A percentile compares a stretch with the other conserved stretches of the same genome.
These are phyloP conservation scores for Geotrichum aggregatum DNA, from an alignment of 1,139 yeast species.

Conservation along the genomic window DNA sequence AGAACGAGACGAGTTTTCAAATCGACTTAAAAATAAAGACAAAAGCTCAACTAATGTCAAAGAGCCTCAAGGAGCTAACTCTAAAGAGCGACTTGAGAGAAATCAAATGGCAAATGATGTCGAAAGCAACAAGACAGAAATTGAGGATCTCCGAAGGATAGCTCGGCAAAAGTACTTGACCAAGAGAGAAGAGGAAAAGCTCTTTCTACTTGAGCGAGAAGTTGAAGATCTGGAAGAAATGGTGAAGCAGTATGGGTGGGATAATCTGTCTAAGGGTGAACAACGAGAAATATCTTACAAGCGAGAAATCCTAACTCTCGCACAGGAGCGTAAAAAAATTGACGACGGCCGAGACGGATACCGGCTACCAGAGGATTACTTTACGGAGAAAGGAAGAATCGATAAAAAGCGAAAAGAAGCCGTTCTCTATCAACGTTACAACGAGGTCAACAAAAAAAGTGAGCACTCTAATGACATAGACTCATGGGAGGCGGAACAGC, in stretches of 20 bases:
- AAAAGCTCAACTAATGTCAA: constrained; percentile 16
- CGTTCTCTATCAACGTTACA: constrained; percentile 38
- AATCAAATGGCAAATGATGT: constrained; percentile 28
- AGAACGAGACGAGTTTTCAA: constrained; percentile 37
- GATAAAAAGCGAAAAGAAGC: constrained; percentile 52
- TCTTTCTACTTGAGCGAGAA: constrained; percentile 47
- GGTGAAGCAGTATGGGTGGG: constrained; percentile 48
- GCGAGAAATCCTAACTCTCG: constrained; percentile 44
- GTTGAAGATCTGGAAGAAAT: constrained; percentile 48
- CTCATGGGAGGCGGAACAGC: constrained; percentile 65
- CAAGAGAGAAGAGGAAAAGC: constrained; percentile 47
- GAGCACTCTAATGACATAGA: constrained; percentile 39
- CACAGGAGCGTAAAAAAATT: constrained; percentile 43
- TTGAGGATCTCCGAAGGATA: constrained; percentile 41
- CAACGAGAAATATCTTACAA: constrained; percentile 51
- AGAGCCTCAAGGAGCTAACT: constrained; percentile 10
- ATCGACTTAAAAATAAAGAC: constrained; percentile 32
- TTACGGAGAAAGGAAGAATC: constrained; percentile 49
- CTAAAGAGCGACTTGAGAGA: constrained; percentile 20
- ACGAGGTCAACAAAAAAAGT: constrained; percentile 25
- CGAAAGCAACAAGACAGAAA: constrained; percentile 28
- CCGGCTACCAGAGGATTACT: constrained; percentile 54
- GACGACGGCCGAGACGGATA: constrained; percentile 42
- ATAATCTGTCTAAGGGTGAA: constrained; percentile 47
- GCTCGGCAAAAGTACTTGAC: constrained; percentile 50